Conservation (phyloP, 164 flowering plant genomes). For the Stephania yunnanensis region DNA sequence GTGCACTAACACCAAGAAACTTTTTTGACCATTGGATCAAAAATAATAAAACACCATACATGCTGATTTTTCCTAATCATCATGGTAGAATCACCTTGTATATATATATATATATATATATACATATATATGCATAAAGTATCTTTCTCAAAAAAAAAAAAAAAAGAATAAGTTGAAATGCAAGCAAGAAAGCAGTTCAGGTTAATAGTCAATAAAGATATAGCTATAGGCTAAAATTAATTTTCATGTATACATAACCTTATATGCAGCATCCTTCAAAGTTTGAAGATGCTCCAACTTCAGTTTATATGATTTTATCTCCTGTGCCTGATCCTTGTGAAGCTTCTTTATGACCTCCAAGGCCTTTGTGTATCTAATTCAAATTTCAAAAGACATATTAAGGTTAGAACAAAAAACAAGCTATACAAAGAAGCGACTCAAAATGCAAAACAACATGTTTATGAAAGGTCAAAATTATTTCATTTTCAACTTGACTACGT, state of each 20-base stretch:
- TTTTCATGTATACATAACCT: constrained; percentile 34
- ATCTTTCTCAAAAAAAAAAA: no score
- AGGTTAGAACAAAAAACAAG: not conserved
- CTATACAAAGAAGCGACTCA: not conserved
- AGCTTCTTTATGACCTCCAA: constrained; percentile 96
- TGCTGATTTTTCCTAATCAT: no score
- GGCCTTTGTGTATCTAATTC: constrained; percentile 83
- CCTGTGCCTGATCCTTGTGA: constrained; percentile 96
- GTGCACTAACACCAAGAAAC: no score
- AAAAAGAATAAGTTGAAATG: not conserved
- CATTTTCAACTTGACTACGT: no score
- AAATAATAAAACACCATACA: no score
- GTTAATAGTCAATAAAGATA: not conserved
- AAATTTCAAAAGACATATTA: constrained; percentile 4
- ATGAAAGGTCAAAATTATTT: not conserved
- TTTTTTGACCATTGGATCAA: no score
- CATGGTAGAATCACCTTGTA: no score
- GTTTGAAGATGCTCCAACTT: constrained; percentile 89
- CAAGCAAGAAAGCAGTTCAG: not conserved
- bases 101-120: no score
- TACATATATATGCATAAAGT: no score
- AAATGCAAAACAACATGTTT: not conserved
- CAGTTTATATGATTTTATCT: constrained; percentile 84
- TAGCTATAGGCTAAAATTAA: no score
- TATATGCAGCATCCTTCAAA: constrained; percentile 87